phyloP scores from a whole-genome alignment of 2,329 filamentous ascomycete species.

The Lojkania enalia region DNA sequence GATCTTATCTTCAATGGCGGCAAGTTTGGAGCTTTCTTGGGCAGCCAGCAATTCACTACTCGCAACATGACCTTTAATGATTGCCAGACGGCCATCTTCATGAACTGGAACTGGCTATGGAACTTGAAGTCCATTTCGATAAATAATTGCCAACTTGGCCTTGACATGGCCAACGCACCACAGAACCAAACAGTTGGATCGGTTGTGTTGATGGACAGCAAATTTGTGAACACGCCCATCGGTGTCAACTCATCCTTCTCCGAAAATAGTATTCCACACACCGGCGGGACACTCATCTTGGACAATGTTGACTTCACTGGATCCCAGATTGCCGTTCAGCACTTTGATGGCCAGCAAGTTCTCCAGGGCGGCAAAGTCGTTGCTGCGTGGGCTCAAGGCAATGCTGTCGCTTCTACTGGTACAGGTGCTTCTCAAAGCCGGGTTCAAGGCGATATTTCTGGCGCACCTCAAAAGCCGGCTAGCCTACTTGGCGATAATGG shows the following conservation, averaged over 20 bases:
- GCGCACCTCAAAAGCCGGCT: slow-evolving; percentile 64
- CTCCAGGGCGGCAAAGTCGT: slow-evolving; percentile 72
- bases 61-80: slow-evolving; percentile 56
- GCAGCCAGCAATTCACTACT: slow-evolving; percentile 65
- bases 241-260: slow-evolving; percentile 78
- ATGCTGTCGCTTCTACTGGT: slow-evolving; percentile 67
- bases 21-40: slow-evolving; percentile 61
- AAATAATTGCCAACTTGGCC: slow-evolving; percentile 51
- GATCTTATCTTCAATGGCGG: slow-evolving; percentile 66
- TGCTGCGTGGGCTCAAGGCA: slow-evolving; percentile 77
- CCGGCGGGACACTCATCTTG: slow-evolving; percentile 80
- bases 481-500: slow-evolving; percentile 69
- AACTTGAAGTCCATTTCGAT: slow-evolving; percentile 52
- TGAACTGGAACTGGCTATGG: slow-evolving; percentile 61
- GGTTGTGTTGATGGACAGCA: slow-evolving; percentile 79
- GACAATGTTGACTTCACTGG: slow-evolving; percentile 87
- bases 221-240: slow-evolving; percentile 72
- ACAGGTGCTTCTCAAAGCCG: slow-evolving; percentile 45
- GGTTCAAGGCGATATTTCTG: slow-evolving; percentile 59
- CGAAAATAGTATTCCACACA: slow-evolving; percentile 66
- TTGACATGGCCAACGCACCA: slow-evolving; percentile 59
- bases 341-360: slow-evolving; percentile 60
- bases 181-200: slow-evolving; percentile 80
- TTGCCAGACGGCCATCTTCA: slow-evolving; percentile 55
- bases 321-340: slow-evolving; percentile 68